Percentiles rank a stretch among this genome's conserved stretches.
These are phyloP conservation scores for Penicillium occitanis DNA, from an alignment of 2,329 filamentous ascomycete genomes.

Conservation along the genomic window DNA sequence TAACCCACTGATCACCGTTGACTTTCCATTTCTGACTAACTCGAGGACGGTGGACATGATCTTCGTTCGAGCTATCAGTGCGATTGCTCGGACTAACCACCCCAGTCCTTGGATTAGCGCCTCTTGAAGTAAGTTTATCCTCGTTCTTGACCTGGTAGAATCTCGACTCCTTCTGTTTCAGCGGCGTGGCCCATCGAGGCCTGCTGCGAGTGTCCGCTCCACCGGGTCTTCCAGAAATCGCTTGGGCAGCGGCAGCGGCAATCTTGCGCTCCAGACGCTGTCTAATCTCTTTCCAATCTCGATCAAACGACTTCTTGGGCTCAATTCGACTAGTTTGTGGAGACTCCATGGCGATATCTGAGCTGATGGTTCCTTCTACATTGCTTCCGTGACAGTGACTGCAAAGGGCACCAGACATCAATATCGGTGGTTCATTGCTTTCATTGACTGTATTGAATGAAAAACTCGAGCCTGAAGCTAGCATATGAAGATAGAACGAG, in stretches of 20 bases:
- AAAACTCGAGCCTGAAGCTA: background rate
- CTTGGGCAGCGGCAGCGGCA: constrained; percentile 19
- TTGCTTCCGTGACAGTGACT: constrained; percentile 16
- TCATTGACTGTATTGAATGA: background rate
- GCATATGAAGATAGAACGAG: background rate
- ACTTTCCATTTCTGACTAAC: constrained; percentile 34
- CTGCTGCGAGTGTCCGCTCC: constrained; percentile 18
- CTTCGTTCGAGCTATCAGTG: constrained; percentile 25
- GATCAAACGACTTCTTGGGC: constrained; percentile 19
- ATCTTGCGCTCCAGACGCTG: constrained; percentile 21
- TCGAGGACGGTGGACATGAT: constrained; percentile 18
- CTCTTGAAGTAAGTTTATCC: constrained; percentile 36
- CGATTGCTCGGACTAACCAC: constrained; percentile 38
- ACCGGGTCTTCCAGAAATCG: constrained; percentile 20
- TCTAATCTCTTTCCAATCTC: constrained; percentile 22
- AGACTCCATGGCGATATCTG: constrained; percentile 16
- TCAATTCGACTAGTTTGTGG: constrained; percentile 4
- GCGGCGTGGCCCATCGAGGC: constrained; percentile 17
- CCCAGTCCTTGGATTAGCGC: constrained; percentile 38
- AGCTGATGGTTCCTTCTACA: background rate
- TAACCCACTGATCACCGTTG: constrained; percentile 39
- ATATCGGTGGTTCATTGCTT: background rate
- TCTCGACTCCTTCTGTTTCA: constrained; percentile 15
- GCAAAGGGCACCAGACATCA: constrained; percentile 17
- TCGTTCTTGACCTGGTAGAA: constrained; percentile 28